These are phyloP conservation scores for Colletotrichum sp. DNA, from an alignment of 2,329 filamentous ascomycete genomes.

Conservation along the genomic window DNA sequence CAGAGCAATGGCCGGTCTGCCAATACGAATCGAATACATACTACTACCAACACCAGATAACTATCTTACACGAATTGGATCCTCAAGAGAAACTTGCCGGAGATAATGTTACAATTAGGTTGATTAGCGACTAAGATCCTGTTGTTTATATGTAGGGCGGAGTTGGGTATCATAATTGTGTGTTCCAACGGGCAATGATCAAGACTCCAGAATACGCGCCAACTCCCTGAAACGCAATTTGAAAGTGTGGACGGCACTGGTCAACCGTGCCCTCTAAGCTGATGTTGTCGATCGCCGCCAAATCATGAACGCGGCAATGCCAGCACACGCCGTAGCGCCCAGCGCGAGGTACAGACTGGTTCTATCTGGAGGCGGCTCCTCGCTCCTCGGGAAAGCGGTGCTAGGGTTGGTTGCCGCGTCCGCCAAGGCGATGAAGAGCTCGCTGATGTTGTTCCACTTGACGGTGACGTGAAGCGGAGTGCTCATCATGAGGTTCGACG, in stretches of 20 bases:
- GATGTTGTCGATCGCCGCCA: conserved; percentile 64
- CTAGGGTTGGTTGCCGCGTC: conserved; percentile 92
- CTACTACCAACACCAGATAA: background rate
- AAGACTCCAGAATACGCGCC: conserved; percentile 2
- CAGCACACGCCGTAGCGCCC: conserved; percentile 72
- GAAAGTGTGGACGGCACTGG: background rate
- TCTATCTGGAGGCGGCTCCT: conserved; percentile 84
- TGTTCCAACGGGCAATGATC: background rate
- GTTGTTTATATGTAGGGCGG: conserved; percentile 6
- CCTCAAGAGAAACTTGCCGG: background rate
- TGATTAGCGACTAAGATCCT: conserved; percentile 8
- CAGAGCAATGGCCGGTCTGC: background rate
- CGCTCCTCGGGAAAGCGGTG: conserved; percentile 85
- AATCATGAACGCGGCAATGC: conserved; percentile 68
- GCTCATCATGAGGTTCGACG: conserved; percentile 82
- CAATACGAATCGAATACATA: background rate
- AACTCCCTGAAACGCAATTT: conserved; percentile 14
- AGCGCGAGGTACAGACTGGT: conserved; percentile 86
- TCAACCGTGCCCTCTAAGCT: conserved; percentile 23
- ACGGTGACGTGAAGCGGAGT: conserved; percentile 93
- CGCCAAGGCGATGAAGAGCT: conserved; percentile 90
- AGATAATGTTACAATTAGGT: background rate
- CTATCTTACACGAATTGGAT: background rate
- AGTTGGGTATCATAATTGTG: conserved; percentile 23
- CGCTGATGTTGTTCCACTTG: conserved; percentile 91